Base-by-base conservation (phyloP, 805 yeast species). In the Hanseniaspora taiwanica region DNA sequence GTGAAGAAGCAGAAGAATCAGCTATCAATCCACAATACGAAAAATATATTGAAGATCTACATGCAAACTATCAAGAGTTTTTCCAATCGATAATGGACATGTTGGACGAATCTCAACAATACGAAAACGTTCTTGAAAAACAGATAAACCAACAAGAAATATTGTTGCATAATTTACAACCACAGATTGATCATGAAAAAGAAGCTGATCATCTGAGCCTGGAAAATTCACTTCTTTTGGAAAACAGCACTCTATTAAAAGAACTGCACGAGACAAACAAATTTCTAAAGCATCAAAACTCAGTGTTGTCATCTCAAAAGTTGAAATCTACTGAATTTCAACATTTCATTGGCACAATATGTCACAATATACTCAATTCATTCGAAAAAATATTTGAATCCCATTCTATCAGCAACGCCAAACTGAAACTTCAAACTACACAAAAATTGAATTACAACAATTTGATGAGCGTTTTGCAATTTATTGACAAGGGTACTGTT, bases 401-500 rank as follows among this genome's bases (percentile, higher is more conserved):
- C 36, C 39, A 6, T 23, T 42, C 10, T 33, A 31, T 17, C 35
- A 35, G 17, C n/a, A 24, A 16, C 29, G 38, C 19, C 33, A 38
- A 21, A 32, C 20, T 1, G 32, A 38, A 20, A 19, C 24, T 20
- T 10, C 27, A n/a, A 17, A 34, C n/a, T 9, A 12, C 39, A 14
- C 20, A 19, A 2, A 21, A 23, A 6, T 34, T 27, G 14, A 29
- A 27, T 8, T 16, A 21, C 16, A 41, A 29, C 9, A 10, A 29
- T 14, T 23, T 27, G 17, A 33, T 33, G 24, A 12, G 32, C 14
- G 14, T 42, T 4, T 12, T 38, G 18, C 24, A 38, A 16, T 42
- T 33, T 35, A 38, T 42, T 2, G 34, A 36, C 20, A 23, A 35
- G 21, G 38, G 44, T 36, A 32, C 38, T 14, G 24, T 24, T 3